Conservation (phyloP, 257 asterid genomes). For the Solanum ossicruentum region DNA sequence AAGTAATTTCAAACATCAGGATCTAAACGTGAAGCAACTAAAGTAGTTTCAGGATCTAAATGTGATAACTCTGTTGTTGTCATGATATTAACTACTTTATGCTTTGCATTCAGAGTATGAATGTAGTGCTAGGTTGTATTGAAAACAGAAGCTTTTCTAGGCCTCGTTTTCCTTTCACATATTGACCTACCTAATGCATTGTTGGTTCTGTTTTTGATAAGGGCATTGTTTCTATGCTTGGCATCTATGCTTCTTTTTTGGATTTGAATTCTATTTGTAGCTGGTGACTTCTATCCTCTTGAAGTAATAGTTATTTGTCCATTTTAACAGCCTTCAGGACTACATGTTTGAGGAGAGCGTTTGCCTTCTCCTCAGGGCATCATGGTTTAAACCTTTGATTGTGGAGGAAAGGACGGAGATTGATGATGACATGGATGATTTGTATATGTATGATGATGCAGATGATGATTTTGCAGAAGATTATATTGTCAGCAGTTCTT, state of each 20-base stretch:
- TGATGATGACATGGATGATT: conserved; percentile 39
- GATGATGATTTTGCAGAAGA: conserved; percentile 46
- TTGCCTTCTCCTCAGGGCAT: conserved; percentile 86
- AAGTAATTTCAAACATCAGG: background rate
- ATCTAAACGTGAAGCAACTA: background rate
- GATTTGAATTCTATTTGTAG: background rate
- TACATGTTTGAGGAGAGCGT: conserved; percentile 92
- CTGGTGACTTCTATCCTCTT: background rate
- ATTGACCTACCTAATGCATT: background rate
- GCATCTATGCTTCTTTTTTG: background rate
- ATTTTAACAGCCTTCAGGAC: conserved; percentile 49
- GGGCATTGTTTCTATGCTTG: background rate
- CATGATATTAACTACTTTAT: background rate
- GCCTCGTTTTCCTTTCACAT: background rate
- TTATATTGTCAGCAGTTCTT: conserved; percentile 34
- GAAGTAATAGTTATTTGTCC: background rate
- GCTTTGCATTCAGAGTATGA: background rate
- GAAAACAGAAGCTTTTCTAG: background rate
- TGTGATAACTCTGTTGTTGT: background rate
- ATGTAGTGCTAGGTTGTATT: background rate
- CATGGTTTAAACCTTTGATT: conserved; percentile 72
- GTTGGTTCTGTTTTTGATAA: background rate
- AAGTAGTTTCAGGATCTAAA: background rate
- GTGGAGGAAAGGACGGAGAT: conserved; percentile 57
- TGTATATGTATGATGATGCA: conserved; percentile 17